Evolutionary conservation across 2,329 filamentous ascomycete species (phyloP).

Genomic region (Aspergillus pseudoterreus): DNA sequence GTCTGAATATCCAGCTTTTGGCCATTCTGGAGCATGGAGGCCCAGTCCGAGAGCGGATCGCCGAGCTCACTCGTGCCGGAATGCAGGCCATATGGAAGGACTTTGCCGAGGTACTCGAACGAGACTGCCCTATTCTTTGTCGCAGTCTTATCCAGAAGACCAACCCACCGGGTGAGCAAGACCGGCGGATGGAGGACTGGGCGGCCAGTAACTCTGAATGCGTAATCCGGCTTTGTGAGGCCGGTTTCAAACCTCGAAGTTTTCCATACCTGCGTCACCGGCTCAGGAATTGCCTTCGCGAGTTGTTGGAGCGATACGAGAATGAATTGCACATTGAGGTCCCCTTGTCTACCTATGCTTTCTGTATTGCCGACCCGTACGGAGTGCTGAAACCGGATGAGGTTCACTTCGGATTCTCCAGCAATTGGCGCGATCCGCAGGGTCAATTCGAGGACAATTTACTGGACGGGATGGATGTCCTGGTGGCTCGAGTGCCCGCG

Average conservation of each 20-base stretch:
- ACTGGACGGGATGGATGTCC: slow-evolving; percentile 48
- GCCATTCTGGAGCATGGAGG: slow-evolving; percentile 54
- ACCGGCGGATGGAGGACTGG: slow-evolving; percentile 34
- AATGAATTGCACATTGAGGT: slow-evolving; percentile 48
- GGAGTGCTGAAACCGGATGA: slow-evolving; percentile 51
- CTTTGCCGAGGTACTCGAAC: slow-evolving; percentile 35
- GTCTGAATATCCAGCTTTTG: slow-evolving; percentile 54
- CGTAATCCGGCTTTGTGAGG: slow-evolving; percentile 37
- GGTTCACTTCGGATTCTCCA: slow-evolving; percentile 54
- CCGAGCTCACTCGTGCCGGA: slow-evolving; percentile 38
- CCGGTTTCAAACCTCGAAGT: slow-evolving; percentile 46
- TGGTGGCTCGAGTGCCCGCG: slow-evolving; percentile 57
- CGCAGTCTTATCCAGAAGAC: slow-evolving; percentile 35
- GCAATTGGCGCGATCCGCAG: slow-evolving; percentile 36
- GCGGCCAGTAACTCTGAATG: slow-evolving; percentile 30
- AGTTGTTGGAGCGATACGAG: slow-evolving; percentile 41
- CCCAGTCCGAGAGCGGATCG: slow-evolving; percentile 41
- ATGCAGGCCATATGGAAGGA: slow-evolving; percentile 32
- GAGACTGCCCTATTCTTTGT: slow-evolving; percentile 30
- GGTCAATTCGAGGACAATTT: slow-evolving; percentile 39
- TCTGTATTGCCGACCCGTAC: slow-evolving; percentile 56
- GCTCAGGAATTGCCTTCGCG: slow-evolving; percentile 36
- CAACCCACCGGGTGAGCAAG: slow-evolving; percentile 22
- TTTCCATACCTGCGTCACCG: slow-evolving; percentile 40
- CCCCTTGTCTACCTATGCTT: slow-evolving; percentile 50